Evolutionary conservation across 1,139 yeast species (phyloP).

Genomic region (Suhomyces chickasaworum): DNA sequence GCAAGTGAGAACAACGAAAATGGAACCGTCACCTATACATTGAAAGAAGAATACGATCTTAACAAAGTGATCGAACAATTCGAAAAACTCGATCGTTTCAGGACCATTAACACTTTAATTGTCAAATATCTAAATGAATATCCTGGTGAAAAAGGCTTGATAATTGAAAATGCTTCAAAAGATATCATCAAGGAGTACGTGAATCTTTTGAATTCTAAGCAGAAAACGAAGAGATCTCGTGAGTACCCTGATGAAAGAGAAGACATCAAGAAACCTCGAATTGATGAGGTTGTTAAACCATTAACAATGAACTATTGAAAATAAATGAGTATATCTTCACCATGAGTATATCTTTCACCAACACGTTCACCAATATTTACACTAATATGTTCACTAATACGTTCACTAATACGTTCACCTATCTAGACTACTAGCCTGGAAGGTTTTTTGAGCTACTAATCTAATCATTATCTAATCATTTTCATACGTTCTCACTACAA

Average conservation of each 20-base stretch:
- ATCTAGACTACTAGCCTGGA: too few species aligned
- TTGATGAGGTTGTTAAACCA: conserved; percentile 5
- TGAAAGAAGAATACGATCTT: neutral
- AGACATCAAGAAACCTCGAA: conserved; percentile 6
- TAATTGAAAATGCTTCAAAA: neutral
- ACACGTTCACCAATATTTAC: too few species aligned
- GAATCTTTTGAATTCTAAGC: conserved; percentile 8
- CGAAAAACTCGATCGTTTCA: conserved; percentile 8
- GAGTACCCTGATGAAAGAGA: conserved; percentile 6
- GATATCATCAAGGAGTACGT: conserved; percentile 11
- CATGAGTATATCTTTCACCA: too few species aligned
- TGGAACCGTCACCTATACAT: neutral
- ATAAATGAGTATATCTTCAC: too few species aligned
- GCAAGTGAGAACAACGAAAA: conserved; percentile 6
- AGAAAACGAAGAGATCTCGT: conserved; percentile 14
- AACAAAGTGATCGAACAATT: conserved; percentile 5
- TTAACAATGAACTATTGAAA: conserved; percentile 12
- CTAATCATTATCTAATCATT: too few species aligned
- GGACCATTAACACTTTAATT: conserved; percentile 6
- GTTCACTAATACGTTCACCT: too few species aligned
- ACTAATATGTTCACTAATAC: too few species aligned
- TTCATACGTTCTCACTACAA: too few species aligned
- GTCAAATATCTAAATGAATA: conserved; percentile 1
- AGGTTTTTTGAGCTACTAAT: too few species aligned
- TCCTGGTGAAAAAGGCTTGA: neutral